Conservation (phyloP, 2,329 filamentous ascomycete genomes). For the Xylaria polymorpha region DNA sequence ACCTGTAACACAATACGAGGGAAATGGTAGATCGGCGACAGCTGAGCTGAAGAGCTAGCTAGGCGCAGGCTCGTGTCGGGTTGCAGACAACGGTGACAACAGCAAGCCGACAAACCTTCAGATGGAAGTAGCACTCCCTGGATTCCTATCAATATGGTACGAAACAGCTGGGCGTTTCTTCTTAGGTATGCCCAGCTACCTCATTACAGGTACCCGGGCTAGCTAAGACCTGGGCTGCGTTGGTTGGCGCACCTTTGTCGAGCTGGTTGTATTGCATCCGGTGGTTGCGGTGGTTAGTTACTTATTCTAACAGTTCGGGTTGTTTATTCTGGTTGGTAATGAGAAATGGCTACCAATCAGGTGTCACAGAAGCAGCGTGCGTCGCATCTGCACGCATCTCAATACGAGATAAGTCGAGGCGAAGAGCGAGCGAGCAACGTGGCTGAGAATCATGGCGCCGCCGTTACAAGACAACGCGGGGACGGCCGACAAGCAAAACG, state of each 20-base stretch:
- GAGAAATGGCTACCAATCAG: slow-evolving; percentile 28
- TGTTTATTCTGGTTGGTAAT: slow-evolving; percentile 19
- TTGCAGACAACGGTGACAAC: slow-evolving; percentile 16
- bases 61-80: slow-evolving; percentile 12
- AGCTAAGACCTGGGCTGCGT: slow-evolving; percentile 4
- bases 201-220: slow-evolving; percentile 12
- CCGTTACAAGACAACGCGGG: slow-evolving; percentile 25
- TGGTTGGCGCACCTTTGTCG: slow-evolving; percentile 16
- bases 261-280: slow-evolving; percentile 25
- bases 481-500: slow-evolving; percentile 4
- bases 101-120: neutral
- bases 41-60: slow-evolving; percentile 9
- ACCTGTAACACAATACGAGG: slow-evolving; percentile 26
- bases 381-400: slow-evolving; percentile 28
- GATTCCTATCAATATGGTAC: neutral
- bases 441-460: slow-evolving; percentile 25
- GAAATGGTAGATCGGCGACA: neutral
- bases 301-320: slow-evolving; percentile 5
- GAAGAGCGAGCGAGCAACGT: slow-evolving; percentile 31
- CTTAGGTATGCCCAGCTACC: too few species aligned
- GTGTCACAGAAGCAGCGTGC: slow-evolving; percentile 16
- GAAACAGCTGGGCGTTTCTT: neutral
- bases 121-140: neutral
- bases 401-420: slow-evolving; percentile 36
- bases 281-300: neutral